These are phyloP conservation scores for Microstroma glucosiphilum DNA, from an alignment of 1,284 basidiomycete genomes.

Conservation along the genomic window DNA sequence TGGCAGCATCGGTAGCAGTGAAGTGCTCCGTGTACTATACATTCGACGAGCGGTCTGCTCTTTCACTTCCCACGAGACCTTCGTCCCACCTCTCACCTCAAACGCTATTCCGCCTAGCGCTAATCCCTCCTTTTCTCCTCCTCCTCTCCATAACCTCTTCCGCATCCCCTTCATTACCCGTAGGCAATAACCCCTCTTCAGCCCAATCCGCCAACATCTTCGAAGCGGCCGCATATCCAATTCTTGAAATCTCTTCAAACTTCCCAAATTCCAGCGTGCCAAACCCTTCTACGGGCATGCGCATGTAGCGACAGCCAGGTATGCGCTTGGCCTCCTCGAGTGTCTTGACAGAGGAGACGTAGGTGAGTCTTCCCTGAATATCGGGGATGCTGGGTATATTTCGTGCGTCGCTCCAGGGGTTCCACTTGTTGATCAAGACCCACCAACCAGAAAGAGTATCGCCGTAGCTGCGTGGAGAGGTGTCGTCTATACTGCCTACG, in stretches of 20 bases:
- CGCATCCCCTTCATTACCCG: conserved; percentile 56
- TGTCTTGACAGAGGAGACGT: conserved; percentile 91
- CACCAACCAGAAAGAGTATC: conserved; percentile 96
- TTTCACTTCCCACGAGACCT: not conserved
- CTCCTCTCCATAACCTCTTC: conserved; percentile 17
- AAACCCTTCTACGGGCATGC: conserved; percentile 70
- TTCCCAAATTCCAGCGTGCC: conserved; percentile 53
- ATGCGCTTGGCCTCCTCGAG: conserved; percentile 87
- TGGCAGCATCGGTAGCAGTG: too few relatives aligned
- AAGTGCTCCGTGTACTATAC: too few relatives aligned
- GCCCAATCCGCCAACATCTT: conserved; percentile 72
- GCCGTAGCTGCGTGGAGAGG: conserved; percentile 85
- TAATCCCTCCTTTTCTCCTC: conserved; percentile 23
- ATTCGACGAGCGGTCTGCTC: too few relatives aligned
- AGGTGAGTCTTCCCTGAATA: conserved; percentile 88
- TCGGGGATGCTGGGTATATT: conserved; percentile 88
- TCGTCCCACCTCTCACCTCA: conserved; percentile 8
- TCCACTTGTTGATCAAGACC: conserved; percentile 82
- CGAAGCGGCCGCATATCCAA: conserved; percentile 72
- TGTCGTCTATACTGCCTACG: conserved; percentile 92
- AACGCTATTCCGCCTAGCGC: conserved; percentile 31
- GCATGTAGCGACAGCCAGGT: conserved; percentile 82
- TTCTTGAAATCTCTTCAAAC: conserved; percentile 62
- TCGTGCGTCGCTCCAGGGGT: conserved; percentile 59
- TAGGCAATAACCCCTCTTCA: conserved; percentile 72